Evolutionary conservation across 306 rosid genomes (phyloP).

Genomic region (Ormosia semicastrata): DNA sequence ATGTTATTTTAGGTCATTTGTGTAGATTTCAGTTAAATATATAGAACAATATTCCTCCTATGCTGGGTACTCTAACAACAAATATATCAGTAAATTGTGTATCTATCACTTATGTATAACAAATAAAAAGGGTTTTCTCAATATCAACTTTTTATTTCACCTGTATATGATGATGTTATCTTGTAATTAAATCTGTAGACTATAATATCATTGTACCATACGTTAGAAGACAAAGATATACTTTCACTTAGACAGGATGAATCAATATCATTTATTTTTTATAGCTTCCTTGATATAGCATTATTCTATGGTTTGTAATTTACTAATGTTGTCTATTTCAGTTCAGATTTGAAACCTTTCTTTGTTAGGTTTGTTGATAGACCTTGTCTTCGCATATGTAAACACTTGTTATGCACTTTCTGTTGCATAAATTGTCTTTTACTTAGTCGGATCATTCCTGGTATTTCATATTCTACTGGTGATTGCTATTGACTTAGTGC

Average conservation of each 20-base stretch:
- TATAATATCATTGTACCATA: not conserved
- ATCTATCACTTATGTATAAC: constrained; percentile 33
- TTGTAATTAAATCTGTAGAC: not conserved
- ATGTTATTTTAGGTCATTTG: constrained; percentile 31
- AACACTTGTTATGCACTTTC: not conserved
- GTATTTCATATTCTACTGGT: not conserved
- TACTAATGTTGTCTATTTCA: not conserved
- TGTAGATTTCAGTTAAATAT: constrained; percentile 44
- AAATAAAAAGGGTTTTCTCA: constrained; percentile 26
- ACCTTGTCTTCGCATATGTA: not conserved
- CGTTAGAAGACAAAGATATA: not conserved
- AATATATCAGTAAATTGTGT: constrained; percentile 49
- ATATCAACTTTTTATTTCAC: constrained; percentile 15
- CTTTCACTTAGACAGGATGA: not conserved
- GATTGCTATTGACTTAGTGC: not conserved
- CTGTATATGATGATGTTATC: not conserved
- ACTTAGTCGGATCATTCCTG: not conserved
- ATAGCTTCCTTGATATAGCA: not conserved
- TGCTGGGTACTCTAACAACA: constrained; percentile 40
- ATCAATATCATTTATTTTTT: not conserved
- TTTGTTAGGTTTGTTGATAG: not conserved
- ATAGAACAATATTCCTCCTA: constrained; percentile 40
- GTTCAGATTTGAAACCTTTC: not conserved
- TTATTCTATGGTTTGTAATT: not conserved
- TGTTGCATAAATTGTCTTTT: not conserved